A percentile compares a stretch with the other conserved stretches of the same genome.
phyloP scores from a whole-genome alignment of 352 stramenopile species.

The Pythium aristosporum region DNA sequence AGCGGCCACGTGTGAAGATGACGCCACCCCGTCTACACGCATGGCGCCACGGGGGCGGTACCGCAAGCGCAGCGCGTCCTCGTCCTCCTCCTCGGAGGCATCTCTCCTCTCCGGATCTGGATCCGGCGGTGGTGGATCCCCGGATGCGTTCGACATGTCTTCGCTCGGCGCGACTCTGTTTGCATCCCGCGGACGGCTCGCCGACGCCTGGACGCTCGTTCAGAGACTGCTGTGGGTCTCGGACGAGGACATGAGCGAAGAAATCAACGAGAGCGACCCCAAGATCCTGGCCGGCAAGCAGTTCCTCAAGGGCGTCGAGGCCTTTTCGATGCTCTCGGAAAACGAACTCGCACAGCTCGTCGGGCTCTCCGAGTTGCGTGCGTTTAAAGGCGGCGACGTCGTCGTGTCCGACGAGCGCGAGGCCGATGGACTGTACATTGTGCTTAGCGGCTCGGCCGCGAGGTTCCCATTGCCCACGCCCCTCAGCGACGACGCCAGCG shows the following conservation, averaged over 20 bases:
- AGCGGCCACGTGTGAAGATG: background rate
- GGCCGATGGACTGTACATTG: constrained; percentile 56
- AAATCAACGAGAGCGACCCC: constrained; percentile 50
- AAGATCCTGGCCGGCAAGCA: constrained; percentile 54
- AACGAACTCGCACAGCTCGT: constrained; percentile 57
- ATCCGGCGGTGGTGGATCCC: background rate
- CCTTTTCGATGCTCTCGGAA: constrained; percentile 54
- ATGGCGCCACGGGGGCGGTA: constrained; percentile 2
- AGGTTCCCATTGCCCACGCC: constrained; percentile 24
- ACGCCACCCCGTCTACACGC: background rate
- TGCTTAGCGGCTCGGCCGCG: constrained; percentile 39
- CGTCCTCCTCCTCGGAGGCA: constrained; percentile 19
- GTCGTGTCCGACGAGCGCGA: constrained; percentile 45
- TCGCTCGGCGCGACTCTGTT: constrained; percentile 21
- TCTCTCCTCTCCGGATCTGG: constrained; percentile 16
- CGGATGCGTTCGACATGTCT: constrained; percentile 22
- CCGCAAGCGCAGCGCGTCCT: background rate
- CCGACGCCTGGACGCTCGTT: constrained; percentile 34
- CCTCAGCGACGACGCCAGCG: background rate
- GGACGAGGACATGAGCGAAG: constrained; percentile 51
- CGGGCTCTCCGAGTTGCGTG: constrained; percentile 40
- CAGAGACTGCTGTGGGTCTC: constrained; percentile 44
- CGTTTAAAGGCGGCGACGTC: constrained; percentile 39
- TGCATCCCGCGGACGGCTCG: constrained; percentile 22
- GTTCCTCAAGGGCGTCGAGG: constrained; percentile 53